A percentile compares a stretch with the other conserved stretches of the same genome.
Evolutionary conservation across 345 rosid species (phyloP).

Genomic region (Rubroshorea leprosula): DNA sequence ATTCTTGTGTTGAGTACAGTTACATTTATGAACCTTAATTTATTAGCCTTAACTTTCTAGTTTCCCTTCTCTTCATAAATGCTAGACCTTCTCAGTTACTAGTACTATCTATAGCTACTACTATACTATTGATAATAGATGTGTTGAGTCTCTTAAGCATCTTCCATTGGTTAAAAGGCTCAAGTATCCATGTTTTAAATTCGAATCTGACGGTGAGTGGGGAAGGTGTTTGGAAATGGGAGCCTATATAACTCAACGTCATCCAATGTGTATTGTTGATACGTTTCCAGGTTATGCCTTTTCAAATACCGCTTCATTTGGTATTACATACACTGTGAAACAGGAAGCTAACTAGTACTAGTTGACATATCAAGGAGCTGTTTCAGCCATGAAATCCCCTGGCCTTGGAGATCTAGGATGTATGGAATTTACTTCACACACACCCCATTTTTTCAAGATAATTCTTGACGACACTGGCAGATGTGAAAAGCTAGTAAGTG

Average conservation of each 20-base stretch:
- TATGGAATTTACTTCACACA: background rate
- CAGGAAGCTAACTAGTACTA: background rate
- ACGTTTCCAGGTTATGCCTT: no score
- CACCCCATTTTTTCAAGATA: constrained; percentile 22
- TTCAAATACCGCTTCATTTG: background rate
- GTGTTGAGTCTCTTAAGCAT: background rate
- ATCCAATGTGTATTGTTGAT: no score
- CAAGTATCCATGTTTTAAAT: no score
- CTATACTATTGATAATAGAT: no score
- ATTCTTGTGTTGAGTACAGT: no score
- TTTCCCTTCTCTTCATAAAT: background rate
- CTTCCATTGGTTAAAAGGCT: background rate
- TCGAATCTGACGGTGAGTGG: no score
- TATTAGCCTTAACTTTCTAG: no score
- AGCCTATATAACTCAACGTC: no score
- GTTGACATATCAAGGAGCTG: no score
- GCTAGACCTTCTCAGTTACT: background rate
- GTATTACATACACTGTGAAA: background rate
- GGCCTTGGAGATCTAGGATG: background rate
- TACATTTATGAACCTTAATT: no score
- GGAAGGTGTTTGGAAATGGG: no score
- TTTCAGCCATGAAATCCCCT: background rate
- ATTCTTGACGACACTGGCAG: constrained; percentile 11
- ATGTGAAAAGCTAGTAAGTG: constrained; percentile 13
- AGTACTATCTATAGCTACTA: background rate